These are phyloP conservation scores for Xenoacremonium recifei DNA, from an alignment of 2,329 filamentous ascomycete genomes.

Conservation along the genomic window DNA sequence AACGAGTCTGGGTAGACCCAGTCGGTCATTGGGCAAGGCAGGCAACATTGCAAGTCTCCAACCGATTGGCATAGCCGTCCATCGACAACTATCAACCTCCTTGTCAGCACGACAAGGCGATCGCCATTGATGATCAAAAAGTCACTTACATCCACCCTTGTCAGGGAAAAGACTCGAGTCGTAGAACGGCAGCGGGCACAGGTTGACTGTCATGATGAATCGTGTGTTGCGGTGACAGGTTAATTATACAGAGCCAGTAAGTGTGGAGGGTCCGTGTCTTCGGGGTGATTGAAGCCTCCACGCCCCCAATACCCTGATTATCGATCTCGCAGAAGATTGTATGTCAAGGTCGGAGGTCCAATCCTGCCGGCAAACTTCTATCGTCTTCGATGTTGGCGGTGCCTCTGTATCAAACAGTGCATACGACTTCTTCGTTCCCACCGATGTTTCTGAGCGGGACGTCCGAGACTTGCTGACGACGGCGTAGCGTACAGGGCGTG, in stretches of 20 bases:
- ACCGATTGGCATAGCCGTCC: conserved; percentile 54
- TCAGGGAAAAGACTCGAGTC: conserved; percentile 59
- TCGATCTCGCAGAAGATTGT: not conserved
- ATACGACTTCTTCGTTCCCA: not conserved
- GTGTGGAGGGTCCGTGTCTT: not conserved
- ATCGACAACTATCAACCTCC: conserved; percentile 47
- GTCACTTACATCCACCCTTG: conserved; percentile 64
- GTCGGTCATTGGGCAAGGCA: conserved; percentile 85
- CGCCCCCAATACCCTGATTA: not conserved
- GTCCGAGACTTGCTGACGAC: too few relatives aligned
- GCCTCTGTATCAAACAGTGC: not conserved
- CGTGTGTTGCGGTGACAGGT: conserved; percentile 3
- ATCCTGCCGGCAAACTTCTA: too few relatives aligned
- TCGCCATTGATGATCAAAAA: not conserved
- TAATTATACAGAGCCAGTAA: not conserved
- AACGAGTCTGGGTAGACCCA: conserved; percentile 69
- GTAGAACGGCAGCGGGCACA: conserved; percentile 69
- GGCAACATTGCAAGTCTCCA: conserved; percentile 65
- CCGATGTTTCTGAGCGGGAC: too few relatives aligned
- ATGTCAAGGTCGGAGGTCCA: not conserved
- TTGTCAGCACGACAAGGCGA: conserved; percentile 6
- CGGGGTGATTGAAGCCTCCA: conserved; percentile 1
- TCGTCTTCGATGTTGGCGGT: too few relatives aligned
- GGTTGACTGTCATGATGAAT: conserved; percentile 31
- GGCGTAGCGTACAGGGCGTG: too few relatives aligned